phyloP scores from a whole-genome alignment of 1,139 yeast genomes.

The Pneumocystis oryctolagi region DNA sequence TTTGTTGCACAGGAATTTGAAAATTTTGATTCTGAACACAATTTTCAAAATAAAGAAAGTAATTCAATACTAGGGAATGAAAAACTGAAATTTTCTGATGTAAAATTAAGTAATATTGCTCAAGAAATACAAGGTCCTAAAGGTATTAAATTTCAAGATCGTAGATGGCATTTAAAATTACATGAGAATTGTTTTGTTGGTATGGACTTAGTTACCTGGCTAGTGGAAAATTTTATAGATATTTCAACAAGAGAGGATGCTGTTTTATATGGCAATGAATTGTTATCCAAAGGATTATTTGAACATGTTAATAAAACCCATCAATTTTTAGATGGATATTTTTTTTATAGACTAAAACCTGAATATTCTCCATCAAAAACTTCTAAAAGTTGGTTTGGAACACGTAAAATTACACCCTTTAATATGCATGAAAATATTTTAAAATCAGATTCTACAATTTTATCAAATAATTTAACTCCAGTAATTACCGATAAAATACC shows the following conservation, averaged over 20 bases:
- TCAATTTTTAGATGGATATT: constrained; percentile 79
- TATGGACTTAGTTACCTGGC: constrained; percentile 72
- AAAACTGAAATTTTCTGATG: constrained; percentile 26
- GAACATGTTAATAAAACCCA: constrained; percentile 73
- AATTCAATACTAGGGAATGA: constrained; percentile 6
- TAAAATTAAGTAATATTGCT: constrained; percentile 39
- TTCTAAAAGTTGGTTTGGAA: constrained; percentile 10
- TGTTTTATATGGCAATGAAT: constrained; percentile 53
- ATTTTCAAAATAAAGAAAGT: constrained; percentile 16
- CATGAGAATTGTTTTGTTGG: constrained; percentile 75
- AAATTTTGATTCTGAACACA: constrained; percentile 6
- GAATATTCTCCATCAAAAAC: constrained; percentile 31
- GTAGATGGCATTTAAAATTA: constrained; percentile 81
- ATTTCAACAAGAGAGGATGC: constrained; percentile 75
- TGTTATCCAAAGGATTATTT: constrained; percentile 60
- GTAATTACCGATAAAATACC: neutral
- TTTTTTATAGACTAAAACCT: constrained; percentile 59
- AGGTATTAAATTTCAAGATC: constrained; percentile 51
- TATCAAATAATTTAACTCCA: constrained; percentile 1
- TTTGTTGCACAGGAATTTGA: constrained; percentile 40
- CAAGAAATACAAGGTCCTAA: constrained; percentile 46
- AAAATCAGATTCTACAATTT: constrained; percentile 1
- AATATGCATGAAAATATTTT: constrained; percentile 1
- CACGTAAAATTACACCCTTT: constrained; percentile 9
- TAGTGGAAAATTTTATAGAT: constrained; percentile 62